Percentiles rank a stretch among this genome's conserved stretches.
Evolutionary conservation across 345 rosid species (phyloP).

Genomic region (Sisymbrium altissimum): DNA sequence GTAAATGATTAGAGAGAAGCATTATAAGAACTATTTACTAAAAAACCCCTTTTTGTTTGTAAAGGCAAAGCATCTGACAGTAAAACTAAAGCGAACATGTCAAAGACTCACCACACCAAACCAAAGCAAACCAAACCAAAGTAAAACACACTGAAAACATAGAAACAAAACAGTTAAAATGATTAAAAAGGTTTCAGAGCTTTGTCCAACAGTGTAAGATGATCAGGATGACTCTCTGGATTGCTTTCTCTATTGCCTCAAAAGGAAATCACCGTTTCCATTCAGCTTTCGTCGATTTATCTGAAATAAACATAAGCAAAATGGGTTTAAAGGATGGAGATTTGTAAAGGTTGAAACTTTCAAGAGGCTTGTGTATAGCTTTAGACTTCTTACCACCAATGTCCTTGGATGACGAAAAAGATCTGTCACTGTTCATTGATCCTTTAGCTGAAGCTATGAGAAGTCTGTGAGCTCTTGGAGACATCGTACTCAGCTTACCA

Average conservation of each 20-base stretch:
- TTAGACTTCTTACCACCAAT: slow-evolving; percentile 42
- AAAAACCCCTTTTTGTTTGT: slow-evolving; percentile 8
- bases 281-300: slow-evolving; percentile 56
- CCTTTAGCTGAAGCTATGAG: slow-evolving; percentile 61
- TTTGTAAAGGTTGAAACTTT: not conserved
- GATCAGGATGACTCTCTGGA: slow-evolving; percentile 13
- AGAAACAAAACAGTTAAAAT: slow-evolving; percentile 13
- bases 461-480: slow-evolving; percentile 58
- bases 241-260: slow-evolving; percentile 17
- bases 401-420: slow-evolving; percentile 63
- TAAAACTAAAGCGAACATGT: slow-evolving; percentile 22
- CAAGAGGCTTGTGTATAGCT: not conserved
- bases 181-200: slow-evolving; percentile 27
- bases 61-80: slow-evolving; percentile 18
- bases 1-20: not conserved
- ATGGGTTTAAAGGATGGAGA: slow-evolving; percentile 7
- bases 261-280: slow-evolving; percentile 64
- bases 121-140: slow-evolving; percentile 13
- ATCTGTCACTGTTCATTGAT: slow-evolving; percentile 49
- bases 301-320: slow-evolving; percentile 38
- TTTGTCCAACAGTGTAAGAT: slow-evolving; percentile 19
- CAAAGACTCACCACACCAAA: slow-evolving; percentile 23
- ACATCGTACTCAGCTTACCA: slow-evolving; percentile 50
- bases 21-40: slow-evolving; percentile 26
- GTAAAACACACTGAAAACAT: slow-evolving; percentile 22